A percentile compares a stretch with the other conserved stretches of the same genome.
Conservation (phyloP, 768 basidiomycete species). For the Agaricus sinodeliciosus region DNA sequence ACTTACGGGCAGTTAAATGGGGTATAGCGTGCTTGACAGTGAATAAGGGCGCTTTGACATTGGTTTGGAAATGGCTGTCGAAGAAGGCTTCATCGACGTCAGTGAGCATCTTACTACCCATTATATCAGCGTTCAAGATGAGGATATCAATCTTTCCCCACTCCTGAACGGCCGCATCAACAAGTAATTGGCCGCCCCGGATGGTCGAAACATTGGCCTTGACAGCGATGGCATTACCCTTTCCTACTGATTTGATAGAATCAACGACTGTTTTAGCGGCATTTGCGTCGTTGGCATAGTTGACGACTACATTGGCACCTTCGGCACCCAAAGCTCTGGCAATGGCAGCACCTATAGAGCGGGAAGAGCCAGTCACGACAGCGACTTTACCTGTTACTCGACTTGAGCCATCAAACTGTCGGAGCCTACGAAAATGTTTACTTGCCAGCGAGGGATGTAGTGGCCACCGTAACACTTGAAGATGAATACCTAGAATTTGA, state of each 20-base stretch:
- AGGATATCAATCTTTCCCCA: conserved; percentile 53
- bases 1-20: conserved; percentile 37
- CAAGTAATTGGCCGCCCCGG: conserved; percentile 37
- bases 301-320: conserved; percentile 53
- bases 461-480: conserved; percentile 3
- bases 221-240: conserved; percentile 42
- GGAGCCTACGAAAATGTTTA: neutral
- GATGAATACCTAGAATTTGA: conserved; percentile 1
- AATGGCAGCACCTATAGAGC: conserved; percentile 52
- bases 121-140: conserved; percentile 52
- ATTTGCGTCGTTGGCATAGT: conserved; percentile 37
- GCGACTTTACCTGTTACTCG: conserved; percentile 37
- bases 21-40: conserved; percentile 40
- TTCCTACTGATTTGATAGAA: conserved; percentile 35
- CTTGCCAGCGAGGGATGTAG: conserved; percentile 9
- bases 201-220: conserved; percentile 45
- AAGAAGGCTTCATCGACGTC: conserved; percentile 48
- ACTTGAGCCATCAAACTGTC: neutral
- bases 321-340: conserved; percentile 45
- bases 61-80: conserved; percentile 44
- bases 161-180: conserved; percentile 40
- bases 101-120: conserved; percentile 42
- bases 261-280: conserved; percentile 43
- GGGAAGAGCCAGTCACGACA: conserved; percentile 57
- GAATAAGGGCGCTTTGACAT: conserved; percentile 57